A percentile compares a stretch with the other conserved stretches of the same genome.
Conservation (phyloP, 2,329 filamentous ascomycete species). For the Aureobasidium lini region DNA sequence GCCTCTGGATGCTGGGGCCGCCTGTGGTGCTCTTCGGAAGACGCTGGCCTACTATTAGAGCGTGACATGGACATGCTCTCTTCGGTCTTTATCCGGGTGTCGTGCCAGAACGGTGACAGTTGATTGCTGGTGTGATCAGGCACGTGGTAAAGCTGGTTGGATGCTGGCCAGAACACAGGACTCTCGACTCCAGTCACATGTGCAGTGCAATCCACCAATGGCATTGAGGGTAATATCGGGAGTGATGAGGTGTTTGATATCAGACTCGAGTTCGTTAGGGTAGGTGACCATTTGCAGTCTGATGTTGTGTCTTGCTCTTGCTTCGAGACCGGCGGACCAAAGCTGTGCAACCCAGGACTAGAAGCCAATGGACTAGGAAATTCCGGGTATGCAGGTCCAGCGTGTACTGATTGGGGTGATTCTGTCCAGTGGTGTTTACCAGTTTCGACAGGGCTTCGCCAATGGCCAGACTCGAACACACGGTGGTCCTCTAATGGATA, state of each 20-base stretch:
- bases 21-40: neutral
- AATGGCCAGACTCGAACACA: neutral
- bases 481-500: neutral
- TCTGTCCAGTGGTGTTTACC: neutral
- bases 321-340: neutral
- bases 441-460: neutral
- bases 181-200: neutral
- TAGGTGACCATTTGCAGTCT: neutral
- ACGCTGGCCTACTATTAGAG: neutral
- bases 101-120: neutral
- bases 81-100: neutral
- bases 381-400: neutral
- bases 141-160: neutral
- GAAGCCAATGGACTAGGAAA: neutral
- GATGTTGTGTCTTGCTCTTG: neutral
- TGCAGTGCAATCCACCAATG: neutral
- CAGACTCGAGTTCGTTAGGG: slow-evolving; percentile 2
- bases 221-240: neutral
- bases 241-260: neutral
- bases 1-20: neutral
- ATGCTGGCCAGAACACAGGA: neutral
- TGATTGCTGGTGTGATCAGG: neutral
- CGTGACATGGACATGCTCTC: neutral
- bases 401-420: neutral
- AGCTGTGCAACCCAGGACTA: neutral